Base-by-base conservation (phyloP, 768 basidiomycete species). In the Nidularia sp. region DNA sequence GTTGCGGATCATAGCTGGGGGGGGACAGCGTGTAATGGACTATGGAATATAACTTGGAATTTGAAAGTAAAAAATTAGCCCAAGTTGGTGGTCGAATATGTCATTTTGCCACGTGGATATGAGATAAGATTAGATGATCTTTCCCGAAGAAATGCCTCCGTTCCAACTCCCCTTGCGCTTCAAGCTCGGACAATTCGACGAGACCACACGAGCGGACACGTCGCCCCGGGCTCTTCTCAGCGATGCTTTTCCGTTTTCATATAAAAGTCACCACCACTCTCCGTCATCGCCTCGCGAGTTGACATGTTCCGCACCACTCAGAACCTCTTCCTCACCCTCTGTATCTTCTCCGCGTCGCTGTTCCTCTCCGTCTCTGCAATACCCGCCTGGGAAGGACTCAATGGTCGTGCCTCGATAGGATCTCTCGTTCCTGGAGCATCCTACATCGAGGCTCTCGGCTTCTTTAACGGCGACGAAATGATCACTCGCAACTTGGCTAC, bases 321-420 rank as follows among this genome's bases (percentile, higher is more conserved):
- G 43, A 47, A 47, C 34, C 25, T 34, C 29, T 10, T 22, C 25
- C 9, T 34, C 49, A 35, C 52, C 49, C 46, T 48, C 34, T 53
- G 59, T 22, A 53, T 53, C 10, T 48, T 69, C 44, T 47, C 64
- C 36, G 50, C 63, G 35, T 44, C 69, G 51, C 48, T 65, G 22
- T 61, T 9, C 57, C 59, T 42, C 54, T 56, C 34, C 10, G 70
- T 68, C 15, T 33, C 55, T 18, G 70, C 70, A 2, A 58, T 78
- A 45, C 77, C 78, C 10, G 71, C 73, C 15, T 78, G 73, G 65
- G 70, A 75, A 29, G 73, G 68, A n/a, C 57, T 71, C 35, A 64
- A 60, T 32, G 59, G 67, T 12, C 65, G 70, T 34, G 59, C 63
- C 36, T 65, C 71, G 7, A 74, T 78, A 22, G 66, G 66, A 15